Evolutionary conservation across 257 asterid genomes (phyloP).

Genomic region (Solanum verrucosum): DNA sequence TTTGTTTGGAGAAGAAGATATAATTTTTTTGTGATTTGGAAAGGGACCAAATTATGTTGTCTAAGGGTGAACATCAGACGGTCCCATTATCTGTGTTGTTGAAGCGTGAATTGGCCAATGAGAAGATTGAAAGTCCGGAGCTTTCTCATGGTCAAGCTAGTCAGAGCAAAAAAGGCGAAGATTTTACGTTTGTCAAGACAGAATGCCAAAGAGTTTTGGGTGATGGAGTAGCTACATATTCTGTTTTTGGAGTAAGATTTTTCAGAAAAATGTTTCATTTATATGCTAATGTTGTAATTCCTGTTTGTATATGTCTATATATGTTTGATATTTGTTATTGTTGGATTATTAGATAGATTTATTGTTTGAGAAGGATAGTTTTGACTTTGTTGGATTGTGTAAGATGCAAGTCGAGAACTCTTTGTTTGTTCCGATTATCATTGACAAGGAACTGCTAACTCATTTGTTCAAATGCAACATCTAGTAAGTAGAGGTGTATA

Average conservation of each 20-base stretch:
- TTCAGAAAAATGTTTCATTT: not conserved
- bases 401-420: not conserved
- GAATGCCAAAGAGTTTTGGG: constrained; percentile 80
- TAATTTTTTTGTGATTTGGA: constrained; percentile 2
- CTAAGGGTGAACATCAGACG: constrained; percentile 82
- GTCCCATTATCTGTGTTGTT: constrained; percentile 88
- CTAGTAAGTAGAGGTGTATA: not conserved
- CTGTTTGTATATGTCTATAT: not conserved
- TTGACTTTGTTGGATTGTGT: not conserved
- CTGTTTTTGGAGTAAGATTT: constrained; percentile 71
- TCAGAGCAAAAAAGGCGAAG: constrained; percentile 98
- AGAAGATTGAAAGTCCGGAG: constrained; percentile 91
- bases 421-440: not conserved
- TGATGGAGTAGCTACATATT: constrained; percentile 84
- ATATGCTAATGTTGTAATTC: not conserved
- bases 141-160: constrained; percentile 69
- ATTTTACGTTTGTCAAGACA: constrained; percentile 72
- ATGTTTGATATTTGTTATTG: not conserved
- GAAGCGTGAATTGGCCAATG: constrained; percentile 86
- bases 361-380: not conserved
- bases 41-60: constrained; percentile 48
- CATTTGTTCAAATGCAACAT: not conserved
- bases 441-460: not conserved
- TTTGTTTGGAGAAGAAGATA: constrained; percentile 10
- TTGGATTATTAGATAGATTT: not conserved